A percentile compares a stretch with the other conserved stretches of the same genome.
These are phyloP conservation scores for Gossypium anomalum DNA, from an alignment of 345 rosid species.

Conservation along the genomic window DNA sequence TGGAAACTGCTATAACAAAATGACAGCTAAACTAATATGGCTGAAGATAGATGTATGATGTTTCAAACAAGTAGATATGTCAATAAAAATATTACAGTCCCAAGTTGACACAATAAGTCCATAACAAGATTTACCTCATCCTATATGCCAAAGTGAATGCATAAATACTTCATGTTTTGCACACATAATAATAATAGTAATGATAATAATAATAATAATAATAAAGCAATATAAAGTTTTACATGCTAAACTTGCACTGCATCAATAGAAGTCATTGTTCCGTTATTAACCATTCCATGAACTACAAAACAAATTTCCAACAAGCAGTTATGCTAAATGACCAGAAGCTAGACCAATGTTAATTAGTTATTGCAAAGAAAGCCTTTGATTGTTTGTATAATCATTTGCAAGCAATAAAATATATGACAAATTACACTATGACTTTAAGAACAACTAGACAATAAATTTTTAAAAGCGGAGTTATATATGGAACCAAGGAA, in stretches of 20 bases:
- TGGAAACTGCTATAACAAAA: not conserved
- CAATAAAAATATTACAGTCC: not conserved
- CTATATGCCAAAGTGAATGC: not conserved
- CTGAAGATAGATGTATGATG: not conserved
- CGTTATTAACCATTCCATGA: not conserved
- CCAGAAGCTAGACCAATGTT: not conserved
- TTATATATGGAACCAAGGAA: not conserved
- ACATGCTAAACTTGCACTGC: not conserved
- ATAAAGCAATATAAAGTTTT: not conserved
- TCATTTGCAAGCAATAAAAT: not conserved
- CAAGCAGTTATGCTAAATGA: conserved; percentile 6
- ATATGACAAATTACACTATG: not conserved
- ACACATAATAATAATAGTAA: no score
- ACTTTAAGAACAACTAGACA: not conserved
- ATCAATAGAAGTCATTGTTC: not conserved
- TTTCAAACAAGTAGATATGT: not conserved
- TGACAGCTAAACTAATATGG: not conserved
- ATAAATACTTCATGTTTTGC: not conserved
- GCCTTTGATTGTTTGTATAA: not conserved
- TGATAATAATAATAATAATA: no score
- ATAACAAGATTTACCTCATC: not conserved
- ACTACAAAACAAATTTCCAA: not conserved
- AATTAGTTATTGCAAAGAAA: not conserved
- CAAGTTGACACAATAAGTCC: not conserved
- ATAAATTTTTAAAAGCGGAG: not conserved